Evolutionary conservation across 1,284 basidiomycete genomes (phyloP), one percentile per base, ranked within the genome.

Genomic region (Phaffia rhodozyma): DNA sequence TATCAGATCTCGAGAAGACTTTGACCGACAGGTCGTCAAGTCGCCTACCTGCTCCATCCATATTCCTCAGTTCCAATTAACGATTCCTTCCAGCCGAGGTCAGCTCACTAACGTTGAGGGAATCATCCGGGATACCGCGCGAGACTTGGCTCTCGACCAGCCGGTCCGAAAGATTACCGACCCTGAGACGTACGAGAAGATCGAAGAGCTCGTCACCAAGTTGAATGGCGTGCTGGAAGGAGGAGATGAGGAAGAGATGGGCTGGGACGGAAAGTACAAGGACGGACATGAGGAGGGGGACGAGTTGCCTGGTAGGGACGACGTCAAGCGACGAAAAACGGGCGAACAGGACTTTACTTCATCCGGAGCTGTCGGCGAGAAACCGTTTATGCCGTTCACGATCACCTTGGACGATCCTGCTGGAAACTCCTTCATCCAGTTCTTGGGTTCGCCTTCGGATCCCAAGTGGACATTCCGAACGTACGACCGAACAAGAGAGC

Each of bases 81-180:
- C 91, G 13, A 90, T 98, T 53, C 94, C 94, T 0, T 80, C 89
- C 5, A 82, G 82, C 23, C 84, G 89, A 48, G 94, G 94, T 2
- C 92, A 97, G 73, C 82, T 98, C 16, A 97, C 94, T 20, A 99
- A 92, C 4, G 82, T 98, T 62, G 96, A 99, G 75, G 94, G 94
- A 54, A 81, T 98, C 68, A 77, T 99, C 52, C 82, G 86, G 27
- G 88, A 96, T 70, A 86, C 92, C 43, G 78, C 89, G 34, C 78
- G 86, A 0, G 96, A 98, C 78, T 82, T 98, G 49, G 80, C 80
- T 68, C 78, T 83, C 63, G 88, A 91, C 69, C 96, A 98, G 73
- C 89, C 91, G 0, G 76, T 97, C 20, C 83, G 96, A 55, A 83
- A 85, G 63, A 83, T 92, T 68, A 85, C 92, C 74, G 85, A 91